Conservation (phyloP, 2,329 filamentous ascomycete species). For the Sordariomycetes sp. region DNA sequence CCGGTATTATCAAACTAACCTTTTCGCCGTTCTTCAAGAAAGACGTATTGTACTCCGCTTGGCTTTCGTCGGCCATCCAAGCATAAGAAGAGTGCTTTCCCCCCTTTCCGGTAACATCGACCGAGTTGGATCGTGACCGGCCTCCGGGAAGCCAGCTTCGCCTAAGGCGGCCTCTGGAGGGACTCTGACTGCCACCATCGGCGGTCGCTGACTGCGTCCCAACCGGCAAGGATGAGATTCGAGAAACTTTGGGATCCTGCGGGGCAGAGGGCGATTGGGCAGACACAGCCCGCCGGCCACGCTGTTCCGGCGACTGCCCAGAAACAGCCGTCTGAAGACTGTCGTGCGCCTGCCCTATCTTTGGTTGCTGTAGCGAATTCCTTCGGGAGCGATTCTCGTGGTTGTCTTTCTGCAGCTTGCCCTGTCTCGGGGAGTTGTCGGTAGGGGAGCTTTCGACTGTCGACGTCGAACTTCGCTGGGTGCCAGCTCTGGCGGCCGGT, state of each 20-base stretch:
- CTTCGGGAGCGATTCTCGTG: conserved; percentile 19
- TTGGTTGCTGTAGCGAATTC: conserved; percentile 19
- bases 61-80: conserved; percentile 36
- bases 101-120: conserved; percentile 14
- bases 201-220: conserved; percentile 10
- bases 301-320: background rate
- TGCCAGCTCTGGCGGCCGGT: conserved; percentile 5
- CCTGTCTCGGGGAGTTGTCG: conserved; percentile 11
- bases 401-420: conserved; percentile 23
- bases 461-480: conserved; percentile 4
- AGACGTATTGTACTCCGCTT: conserved; percentile 46
- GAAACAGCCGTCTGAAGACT: conserved; percentile 7
- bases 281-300: conserved; percentile 36
- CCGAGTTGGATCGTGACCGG: conserved; percentile 41
- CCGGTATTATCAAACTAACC: conserved; percentile 21
- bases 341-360: conserved; percentile 11
- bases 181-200: conserved; percentile 31
- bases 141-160: conserved; percentile 43
- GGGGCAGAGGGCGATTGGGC: conserved; percentile 22
- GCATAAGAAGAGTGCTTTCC: conserved; percentile 47
- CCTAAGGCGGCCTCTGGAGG: conserved; percentile 33
- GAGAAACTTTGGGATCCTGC: conserved; percentile 11
- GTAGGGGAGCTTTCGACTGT: conserved; percentile 7
- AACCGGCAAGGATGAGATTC: conserved; percentile 20
- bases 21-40: conserved; percentile 46